Evolutionary conservation across 306 rosid genomes (phyloP).

Genomic region (Prunus mira): DNA sequence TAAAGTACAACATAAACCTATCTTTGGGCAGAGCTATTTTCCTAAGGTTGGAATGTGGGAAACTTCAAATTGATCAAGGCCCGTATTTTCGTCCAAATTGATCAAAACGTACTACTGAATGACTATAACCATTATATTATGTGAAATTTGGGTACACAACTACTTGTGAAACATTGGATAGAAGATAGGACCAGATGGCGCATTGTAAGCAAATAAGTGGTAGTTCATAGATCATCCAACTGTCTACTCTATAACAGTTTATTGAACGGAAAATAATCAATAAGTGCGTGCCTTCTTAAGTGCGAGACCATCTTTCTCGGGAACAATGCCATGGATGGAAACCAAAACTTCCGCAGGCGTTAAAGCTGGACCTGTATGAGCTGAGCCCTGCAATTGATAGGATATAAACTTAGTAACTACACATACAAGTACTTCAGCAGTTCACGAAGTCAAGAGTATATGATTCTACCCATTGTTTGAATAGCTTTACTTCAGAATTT

Average conservation of each 20-base stretch:
- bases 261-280: conserved; percentile 1
- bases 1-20: not conserved
- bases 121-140: not conserved
- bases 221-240: conserved; percentile 8
- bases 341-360: conserved; percentile 95
- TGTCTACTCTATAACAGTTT: not conserved
- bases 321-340: conserved; percentile 88
- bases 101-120: not conserved
- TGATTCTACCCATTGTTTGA: too few species aligned
- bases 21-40: not conserved
- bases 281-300: conserved; percentile 74
- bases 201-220: conserved; percentile 8
- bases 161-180: not conserved
- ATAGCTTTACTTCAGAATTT: too few species aligned
- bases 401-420: not conserved
- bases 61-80: not conserved
- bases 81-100: not conserved
- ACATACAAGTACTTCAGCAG: too few species aligned
- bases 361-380: conserved; percentile 97
- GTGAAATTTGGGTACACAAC: conserved; percentile 4
- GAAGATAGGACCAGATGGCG: not conserved
- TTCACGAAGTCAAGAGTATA: too few species aligned
- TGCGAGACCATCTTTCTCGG: conserved; percentile 83
- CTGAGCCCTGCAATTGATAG: conserved; percentile 71
- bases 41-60: not conserved